These are phyloP conservation scores for Mycena galopus DNA, from an alignment of 768 basidiomycete species.

Conservation along the genomic window DNA sequence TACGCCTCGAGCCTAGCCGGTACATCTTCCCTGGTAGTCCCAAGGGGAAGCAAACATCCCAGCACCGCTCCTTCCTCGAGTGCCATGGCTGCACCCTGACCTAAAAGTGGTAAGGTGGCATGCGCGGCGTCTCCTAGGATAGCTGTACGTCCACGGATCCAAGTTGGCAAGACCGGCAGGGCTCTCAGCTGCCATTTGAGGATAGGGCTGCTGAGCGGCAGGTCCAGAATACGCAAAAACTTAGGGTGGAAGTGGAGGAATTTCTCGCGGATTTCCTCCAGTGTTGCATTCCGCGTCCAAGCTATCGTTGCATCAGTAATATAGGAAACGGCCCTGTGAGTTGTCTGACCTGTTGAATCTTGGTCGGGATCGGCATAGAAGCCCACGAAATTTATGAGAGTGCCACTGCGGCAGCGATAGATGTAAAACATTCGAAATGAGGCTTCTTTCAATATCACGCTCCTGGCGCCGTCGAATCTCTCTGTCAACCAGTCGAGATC, in stretches of 20 bases:
- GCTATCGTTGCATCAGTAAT: background rate
- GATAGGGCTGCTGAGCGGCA: background rate
- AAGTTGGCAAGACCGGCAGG: slow-evolving; percentile 12
- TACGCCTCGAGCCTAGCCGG: slow-evolving; percentile 17
- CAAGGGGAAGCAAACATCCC: slow-evolving; percentile 10
- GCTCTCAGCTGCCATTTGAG: slow-evolving; percentile 11
- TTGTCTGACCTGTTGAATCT: background rate
- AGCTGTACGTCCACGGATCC: slow-evolving; percentile 10
- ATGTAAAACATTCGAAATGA: background rate
- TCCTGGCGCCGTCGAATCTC: background rate
- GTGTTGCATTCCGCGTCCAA: background rate
- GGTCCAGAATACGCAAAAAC: slow-evolving; percentile 22
- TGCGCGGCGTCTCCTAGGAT: slow-evolving; percentile 28
- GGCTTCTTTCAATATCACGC: background rate
- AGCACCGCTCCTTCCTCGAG: slow-evolving; percentile 22
- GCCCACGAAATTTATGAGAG: slow-evolving; percentile 13
- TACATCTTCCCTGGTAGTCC: slow-evolving; percentile 11
- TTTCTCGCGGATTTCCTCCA: background rate
- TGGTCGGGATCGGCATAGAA: background rate
- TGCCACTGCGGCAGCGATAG: slow-evolving; percentile 1
- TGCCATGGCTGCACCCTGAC: slow-evolving; percentile 21
- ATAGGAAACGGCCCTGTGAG: too few species aligned
- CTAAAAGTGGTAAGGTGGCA: slow-evolving; percentile 10
- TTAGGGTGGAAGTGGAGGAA: slow-evolving; percentile 12
- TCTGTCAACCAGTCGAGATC: slow-evolving; percentile 19